phyloP scores from a whole-genome alignment of 148 eudicot species.

The Fagopyrum tataricum region DNA sequence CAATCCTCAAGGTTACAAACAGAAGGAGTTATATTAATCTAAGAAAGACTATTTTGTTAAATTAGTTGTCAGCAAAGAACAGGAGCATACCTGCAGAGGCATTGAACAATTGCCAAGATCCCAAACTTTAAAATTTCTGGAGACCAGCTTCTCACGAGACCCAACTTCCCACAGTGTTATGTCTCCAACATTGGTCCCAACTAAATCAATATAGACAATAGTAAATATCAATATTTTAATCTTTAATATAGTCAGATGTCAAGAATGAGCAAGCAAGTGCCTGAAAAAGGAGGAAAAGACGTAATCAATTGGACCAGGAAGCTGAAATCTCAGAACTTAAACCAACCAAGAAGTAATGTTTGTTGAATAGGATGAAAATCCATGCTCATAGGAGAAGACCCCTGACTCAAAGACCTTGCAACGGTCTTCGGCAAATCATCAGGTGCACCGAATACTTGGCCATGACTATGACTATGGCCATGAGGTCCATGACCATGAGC shows the following conservation, averaged over 20 bases:
- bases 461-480: conserved; percentile 41
- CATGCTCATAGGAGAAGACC: conserved; percentile 84
- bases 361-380: conserved; percentile 83
- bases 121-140: conserved; percentile 67
- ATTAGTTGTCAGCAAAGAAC: neutral
- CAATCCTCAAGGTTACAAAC: neutral
- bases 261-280: conserved; percentile 4
- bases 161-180: conserved; percentile 87
- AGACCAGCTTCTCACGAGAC: conserved; percentile 61
- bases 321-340: neutral
- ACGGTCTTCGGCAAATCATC: conserved; percentile 76
- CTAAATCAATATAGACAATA: conserved; percentile 23
- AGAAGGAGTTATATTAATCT: neutral
- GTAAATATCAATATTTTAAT: neutral
- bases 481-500: conserved; percentile 39
- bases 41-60: neutral
- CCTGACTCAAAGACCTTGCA: conserved; percentile 61
- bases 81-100: conserved; percentile 48
- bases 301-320: neutral
- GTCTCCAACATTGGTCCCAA: conserved; percentile 76
- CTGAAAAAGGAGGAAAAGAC: neutral
- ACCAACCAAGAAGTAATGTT: conserved; percentile 72
- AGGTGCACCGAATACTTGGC: conserved; percentile 47
- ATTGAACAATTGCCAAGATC: conserved; percentile 52
- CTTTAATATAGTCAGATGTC: conserved; percentile 4